phyloP scores from a whole-genome alignment of 1,284 basidiomycete genomes.

The Fistulina hepatica region DNA sequence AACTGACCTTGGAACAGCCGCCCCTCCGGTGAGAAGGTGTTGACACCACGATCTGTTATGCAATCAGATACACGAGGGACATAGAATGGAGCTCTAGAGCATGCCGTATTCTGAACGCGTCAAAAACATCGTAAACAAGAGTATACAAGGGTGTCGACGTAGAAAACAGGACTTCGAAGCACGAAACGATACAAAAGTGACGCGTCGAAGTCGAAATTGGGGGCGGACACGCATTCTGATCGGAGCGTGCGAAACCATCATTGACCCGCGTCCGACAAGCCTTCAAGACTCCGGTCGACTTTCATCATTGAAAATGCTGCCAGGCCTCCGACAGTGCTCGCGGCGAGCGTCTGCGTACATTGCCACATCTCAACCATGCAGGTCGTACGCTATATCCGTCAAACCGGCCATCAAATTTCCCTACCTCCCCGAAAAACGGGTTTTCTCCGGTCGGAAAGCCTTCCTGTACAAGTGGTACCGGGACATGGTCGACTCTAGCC shows the following conservation, averaged over 20 bases:
- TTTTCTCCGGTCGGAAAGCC: slow-evolving; percentile 62
- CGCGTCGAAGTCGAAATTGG: too few relatives aligned
- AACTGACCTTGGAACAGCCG: slow-evolving; percentile 78
- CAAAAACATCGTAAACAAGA: slow-evolving; percentile 58
- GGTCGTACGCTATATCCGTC: slow-evolving; percentile 55
- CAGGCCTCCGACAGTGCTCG: too few relatives aligned
- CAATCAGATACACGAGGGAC: slow-evolving; percentile 1
- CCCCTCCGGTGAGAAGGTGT: slow-evolving; percentile 98
- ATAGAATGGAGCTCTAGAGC: slow-evolving; percentile 12
- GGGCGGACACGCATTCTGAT: too few relatives aligned
- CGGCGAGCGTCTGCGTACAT: too few relatives aligned
- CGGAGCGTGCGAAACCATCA: too few relatives aligned
- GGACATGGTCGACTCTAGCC: slow-evolving; percentile 44
- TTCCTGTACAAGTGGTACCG: slow-evolving; percentile 69
- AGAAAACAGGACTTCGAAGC: too few relatives aligned
- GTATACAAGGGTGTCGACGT: too few relatives aligned
- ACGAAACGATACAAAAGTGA: too few relatives aligned
- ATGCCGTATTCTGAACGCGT: slow-evolving; percentile 89
- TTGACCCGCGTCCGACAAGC: too few relatives aligned
- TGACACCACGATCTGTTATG: slow-evolving; percentile 85
- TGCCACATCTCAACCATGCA: too few relatives aligned
- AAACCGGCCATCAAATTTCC: slow-evolving; percentile 40
- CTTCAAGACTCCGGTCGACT: too few relatives aligned
- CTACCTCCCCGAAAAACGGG: slow-evolving; percentile 43
- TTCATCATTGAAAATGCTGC: too few relatives aligned